These are phyloP conservation scores for Boletus reticulatus DNA, from an alignment of 768 basidiomycete species.

Conservation along the genomic window DNA sequence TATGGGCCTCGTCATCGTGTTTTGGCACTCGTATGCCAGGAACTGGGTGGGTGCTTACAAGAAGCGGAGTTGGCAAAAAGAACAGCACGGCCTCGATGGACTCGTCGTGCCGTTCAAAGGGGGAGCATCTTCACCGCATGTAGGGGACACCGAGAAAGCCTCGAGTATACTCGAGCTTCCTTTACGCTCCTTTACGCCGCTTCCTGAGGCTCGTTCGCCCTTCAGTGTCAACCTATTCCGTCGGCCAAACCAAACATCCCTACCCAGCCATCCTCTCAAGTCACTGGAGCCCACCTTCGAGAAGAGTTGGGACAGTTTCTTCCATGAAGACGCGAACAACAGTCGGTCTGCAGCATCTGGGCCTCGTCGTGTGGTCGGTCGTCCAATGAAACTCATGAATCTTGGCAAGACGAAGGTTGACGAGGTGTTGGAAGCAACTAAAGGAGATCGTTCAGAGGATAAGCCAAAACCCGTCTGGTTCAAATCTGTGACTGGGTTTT, in stretches of 20 bases:
- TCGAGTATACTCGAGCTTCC: slow-evolving; percentile 22
- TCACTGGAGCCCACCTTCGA: slow-evolving; percentile 32
- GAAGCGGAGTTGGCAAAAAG: slow-evolving; percentile 48
- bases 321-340: slow-evolving; percentile 27
- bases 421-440: slow-evolving; percentile 15
- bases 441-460: slow-evolving; percentile 24
- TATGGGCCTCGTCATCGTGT: slow-evolving; percentile 67
- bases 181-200: slow-evolving; percentile 49
- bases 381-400: slow-evolving; percentile 43
- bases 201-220: slow-evolving; percentile 38
- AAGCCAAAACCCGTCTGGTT: slow-evolving; percentile 34
- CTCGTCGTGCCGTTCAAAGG: slow-evolving; percentile 31
- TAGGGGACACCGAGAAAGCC: slow-evolving; percentile 26
- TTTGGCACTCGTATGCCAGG: slow-evolving; percentile 69
- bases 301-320: slow-evolving; percentile 47
- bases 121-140: slow-evolving; percentile 14
- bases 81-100: slow-evolving; percentile 50
- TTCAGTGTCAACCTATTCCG: slow-evolving; percentile 36
- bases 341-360: slow-evolving; percentile 25
- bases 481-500: slow-evolving; percentile 32
- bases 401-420: slow-evolving; percentile 41
- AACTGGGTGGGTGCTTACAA: slow-evolving; percentile 44
- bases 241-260: slow-evolving; percentile 32
- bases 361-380: slow-evolving; percentile 24
- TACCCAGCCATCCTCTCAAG: slow-evolving; percentile 24